Evolutionary conservation across 345 rosid species (phyloP), one percentile per base, ranked within the genome.

Genomic region (Viola odorata): DNA sequence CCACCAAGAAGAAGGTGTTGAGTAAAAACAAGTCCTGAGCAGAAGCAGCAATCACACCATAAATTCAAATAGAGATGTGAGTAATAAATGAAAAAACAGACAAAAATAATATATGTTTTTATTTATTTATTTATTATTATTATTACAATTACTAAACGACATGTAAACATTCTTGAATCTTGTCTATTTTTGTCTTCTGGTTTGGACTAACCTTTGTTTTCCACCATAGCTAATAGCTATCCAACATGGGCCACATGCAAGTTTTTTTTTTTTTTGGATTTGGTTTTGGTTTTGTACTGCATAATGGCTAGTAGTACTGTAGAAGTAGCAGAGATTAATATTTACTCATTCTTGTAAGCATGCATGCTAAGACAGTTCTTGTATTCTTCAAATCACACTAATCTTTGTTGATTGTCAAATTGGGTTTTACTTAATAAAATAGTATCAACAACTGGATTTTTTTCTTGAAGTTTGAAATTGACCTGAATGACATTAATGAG

Each of bases 171-270:
- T 50, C 69, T 45, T 12, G 13, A 38, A 62, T 23, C 32, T 23
- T 23, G 32, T 23, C 32, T 23, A 67, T 50, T 63, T 73, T 67
- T 71, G 81, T 74, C 80, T 16, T 45, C 38, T 45, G 60, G 55
- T 58, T 55, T 65, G 75, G 63, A 52, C 38, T 55, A 57, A 55
- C 38, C 64, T 61, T 56, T 63, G 66, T 72, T 60, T 74, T n/a
- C 57, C 37, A 64, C 50, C 72, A 66, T 51, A 56, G n/a, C n/a
- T 23, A 23, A 23, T 23, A 23, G 44, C 49, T 64, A 51, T 49
- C 71, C 68, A 69, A 53, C 57, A 48, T 52, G 76, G 73, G 67
- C 80, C 86, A 78, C 83, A 61, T 61, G 75, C 61, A 51, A 45
- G 17, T 16, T 12, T 1, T 23, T 44, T 23, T 23, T 23, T n/a